Evolutionary conservation across 2,329 filamentous ascomycete genomes (phyloP).

Genomic region (Phaeosphaeriaceae sp.): DNA sequence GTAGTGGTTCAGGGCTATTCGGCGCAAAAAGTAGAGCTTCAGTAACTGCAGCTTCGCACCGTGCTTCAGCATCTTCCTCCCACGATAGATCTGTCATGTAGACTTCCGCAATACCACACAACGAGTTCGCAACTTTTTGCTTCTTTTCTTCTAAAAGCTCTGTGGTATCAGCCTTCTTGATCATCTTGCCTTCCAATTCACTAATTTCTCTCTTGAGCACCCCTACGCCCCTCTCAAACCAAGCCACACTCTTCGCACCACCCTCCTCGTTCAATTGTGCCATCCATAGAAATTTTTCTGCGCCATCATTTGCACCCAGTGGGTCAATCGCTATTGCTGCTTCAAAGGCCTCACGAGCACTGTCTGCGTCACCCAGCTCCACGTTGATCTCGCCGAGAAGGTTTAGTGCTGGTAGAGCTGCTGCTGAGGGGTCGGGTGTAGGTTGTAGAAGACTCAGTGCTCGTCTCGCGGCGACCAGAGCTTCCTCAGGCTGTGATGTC

Average conservation of each 20-base stretch:
- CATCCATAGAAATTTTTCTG: slow-evolving; percentile 94
- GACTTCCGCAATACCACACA: slow-evolving; percentile 93
- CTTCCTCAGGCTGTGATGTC: slow-evolving; percentile 64
- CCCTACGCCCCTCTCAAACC: slow-evolving; percentile 71
- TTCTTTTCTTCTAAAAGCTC: slow-evolving; percentile 69
- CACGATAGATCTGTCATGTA: slow-evolving; percentile 98
- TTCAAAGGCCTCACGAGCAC: slow-evolving; percentile 74
- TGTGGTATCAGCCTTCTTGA: slow-evolving; percentile 42
- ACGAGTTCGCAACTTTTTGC: slow-evolving; percentile 82
- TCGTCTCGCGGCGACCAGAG: slow-evolving; percentile 61
- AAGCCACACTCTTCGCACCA: slow-evolving; percentile 64
- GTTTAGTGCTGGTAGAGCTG: slow-evolving; percentile 71
- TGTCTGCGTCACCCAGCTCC: slow-evolving; percentile 80
- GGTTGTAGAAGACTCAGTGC: slow-evolving; percentile 58
- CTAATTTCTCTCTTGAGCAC: slow-evolving; percentile 76
- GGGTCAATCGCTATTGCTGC: slow-evolving; percentile 77
- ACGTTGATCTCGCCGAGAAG: slow-evolving; percentile 82
- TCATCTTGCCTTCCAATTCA: slow-evolving; percentile 58
- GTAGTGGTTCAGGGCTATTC: slow-evolving; percentile 83
- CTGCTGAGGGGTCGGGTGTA: slow-evolving; percentile 45
- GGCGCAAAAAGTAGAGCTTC: slow-evolving; percentile 88
- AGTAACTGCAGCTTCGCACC: slow-evolving; percentile 87
- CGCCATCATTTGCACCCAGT: slow-evolving; percentile 80
- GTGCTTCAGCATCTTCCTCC: slow-evolving; percentile 87
- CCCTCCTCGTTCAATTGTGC: slow-evolving; percentile 81